Percentiles rank a stretch among this genome's conserved stretches.
Conservation (phyloP, 371 early-diverging fungal species). For the Conidiobolus incongruus region DNA sequence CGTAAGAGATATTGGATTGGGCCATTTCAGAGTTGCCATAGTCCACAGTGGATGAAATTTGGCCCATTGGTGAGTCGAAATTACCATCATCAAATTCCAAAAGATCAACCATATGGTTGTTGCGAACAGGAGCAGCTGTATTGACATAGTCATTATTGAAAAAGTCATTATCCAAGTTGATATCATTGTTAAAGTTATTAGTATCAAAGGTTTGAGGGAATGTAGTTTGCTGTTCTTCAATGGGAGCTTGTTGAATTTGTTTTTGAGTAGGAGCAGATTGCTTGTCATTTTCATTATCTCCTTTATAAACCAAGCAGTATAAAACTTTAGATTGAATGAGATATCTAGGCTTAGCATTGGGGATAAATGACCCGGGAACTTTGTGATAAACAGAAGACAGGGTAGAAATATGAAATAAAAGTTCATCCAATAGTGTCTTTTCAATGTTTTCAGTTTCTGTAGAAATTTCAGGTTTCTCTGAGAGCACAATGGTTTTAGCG, state of each 20-base stretch:
- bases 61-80: constrained; percentile 1
- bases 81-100: constrained; percentile 1
- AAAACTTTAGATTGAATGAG: constrained; percentile 6
- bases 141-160: not conserved
- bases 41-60: not conserved
- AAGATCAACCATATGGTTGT: not conserved
- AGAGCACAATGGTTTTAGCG: constrained; percentile 48
- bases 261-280: not conserved
- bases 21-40: not conserved
- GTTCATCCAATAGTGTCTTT: constrained; percentile 58
- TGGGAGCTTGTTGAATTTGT: too few species aligned
- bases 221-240: too few species aligned
- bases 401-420: constrained; percentile 65
- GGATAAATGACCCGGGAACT: constrained; percentile 53
- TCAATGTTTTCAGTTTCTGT: constrained; percentile 60
- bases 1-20: not conserved
- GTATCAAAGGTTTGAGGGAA: too few species aligned
- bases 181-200: too few species aligned
- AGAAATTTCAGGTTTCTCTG: constrained; percentile 83
- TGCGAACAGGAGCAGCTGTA: not conserved
- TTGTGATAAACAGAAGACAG: constrained; percentile 88
- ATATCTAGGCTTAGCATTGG: constrained; percentile 4
- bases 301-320: not conserved
- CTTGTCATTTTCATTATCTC: not conserved
- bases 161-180: not conserved